Evolutionary conservation across 2,329 filamentous ascomycete species (phyloP).

Genomic region (Trichophyton mentagrophytes): DNA sequence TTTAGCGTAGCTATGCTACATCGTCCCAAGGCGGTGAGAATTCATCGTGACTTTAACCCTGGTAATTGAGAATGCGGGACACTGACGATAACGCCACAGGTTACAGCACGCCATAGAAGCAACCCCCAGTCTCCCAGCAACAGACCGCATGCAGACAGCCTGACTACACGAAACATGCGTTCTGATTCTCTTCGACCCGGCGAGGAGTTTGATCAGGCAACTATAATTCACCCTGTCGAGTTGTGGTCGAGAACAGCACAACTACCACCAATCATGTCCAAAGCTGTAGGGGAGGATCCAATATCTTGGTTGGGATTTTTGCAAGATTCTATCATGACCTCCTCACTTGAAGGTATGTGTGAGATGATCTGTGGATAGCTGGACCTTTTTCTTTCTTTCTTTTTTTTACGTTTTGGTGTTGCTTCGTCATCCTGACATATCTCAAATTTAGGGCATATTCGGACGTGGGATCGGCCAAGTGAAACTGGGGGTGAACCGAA

Average conservation of each 20-base stretch:
- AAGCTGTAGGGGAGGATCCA: conserved; percentile 73
- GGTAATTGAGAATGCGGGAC: not conserved
- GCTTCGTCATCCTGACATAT: conserved; percentile 9
- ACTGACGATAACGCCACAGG: conserved; percentile 18
- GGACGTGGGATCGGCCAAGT: conserved; percentile 57
- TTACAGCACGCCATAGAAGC: conserved; percentile 27
- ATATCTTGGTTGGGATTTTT: conserved; percentile 88
- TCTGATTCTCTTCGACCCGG: conserved; percentile 56
- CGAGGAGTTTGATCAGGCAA: conserved; percentile 40
- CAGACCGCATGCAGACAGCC: conserved; percentile 46
- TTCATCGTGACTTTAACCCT: conserved; percentile 8
- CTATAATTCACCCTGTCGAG: conserved; percentile 67
- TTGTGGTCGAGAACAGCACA: conserved; percentile 72
- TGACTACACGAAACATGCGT: conserved; percentile 44
- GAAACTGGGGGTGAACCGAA: conserved; percentile 29
- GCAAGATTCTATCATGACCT: conserved; percentile 82
- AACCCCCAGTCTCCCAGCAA: conserved; percentile 31
- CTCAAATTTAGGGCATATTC: conserved; percentile 51
- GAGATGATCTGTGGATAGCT: not conserved
- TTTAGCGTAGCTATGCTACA: conserved; percentile 96
- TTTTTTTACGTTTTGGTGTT: conserved; percentile 12
- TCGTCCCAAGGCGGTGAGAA: conserved; percentile 66
- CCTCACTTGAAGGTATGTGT: conserved; percentile 71
- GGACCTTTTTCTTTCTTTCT: conserved; percentile 9
- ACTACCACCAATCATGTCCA: conserved; percentile 82